Evolutionary conservation across 2,329 filamentous ascomycete species (phyloP).

Genomic region (Sporothrix pallida): DNA sequence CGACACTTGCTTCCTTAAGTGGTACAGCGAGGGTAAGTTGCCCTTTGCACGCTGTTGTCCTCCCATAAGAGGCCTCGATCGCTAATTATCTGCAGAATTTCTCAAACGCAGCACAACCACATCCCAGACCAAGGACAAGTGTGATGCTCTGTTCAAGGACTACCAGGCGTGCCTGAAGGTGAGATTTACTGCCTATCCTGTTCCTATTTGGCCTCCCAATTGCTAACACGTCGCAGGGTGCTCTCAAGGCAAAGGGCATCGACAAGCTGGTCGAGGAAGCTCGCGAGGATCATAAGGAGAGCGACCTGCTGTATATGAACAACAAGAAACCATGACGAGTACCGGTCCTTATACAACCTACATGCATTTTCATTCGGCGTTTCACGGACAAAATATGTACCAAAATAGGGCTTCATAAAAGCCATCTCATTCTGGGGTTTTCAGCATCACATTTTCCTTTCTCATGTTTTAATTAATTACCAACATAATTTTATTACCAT

Average conservation of each 20-base stretch:
- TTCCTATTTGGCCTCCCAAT: too few relatives aligned
- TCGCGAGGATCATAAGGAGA: constrained; percentile 85
- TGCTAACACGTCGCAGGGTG: constrained; percentile 62
- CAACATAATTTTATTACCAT: too few relatives aligned
- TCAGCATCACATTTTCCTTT: constrained; percentile 7
- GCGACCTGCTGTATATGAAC: constrained; percentile 69
- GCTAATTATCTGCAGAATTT: constrained; percentile 70
- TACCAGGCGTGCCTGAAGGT: constrained; percentile 89
- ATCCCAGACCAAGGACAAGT: constrained; percentile 74
- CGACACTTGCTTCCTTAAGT: constrained; percentile 96
- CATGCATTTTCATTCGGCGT: neutral
- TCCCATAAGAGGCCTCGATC: neutral
- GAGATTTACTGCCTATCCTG: constrained; percentile 42
- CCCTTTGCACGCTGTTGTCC: constrained; percentile 2
- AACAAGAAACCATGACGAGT: constrained; percentile 47
- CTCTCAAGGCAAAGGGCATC: constrained; percentile 86
- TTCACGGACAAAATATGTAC: neutral
- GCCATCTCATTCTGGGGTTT: constrained; percentile 2
- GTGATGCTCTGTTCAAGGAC: constrained; percentile 81
- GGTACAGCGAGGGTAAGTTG: constrained; percentile 94
- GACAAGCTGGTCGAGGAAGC: constrained; percentile 93
- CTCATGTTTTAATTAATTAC: neutral
- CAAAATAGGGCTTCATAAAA: neutral
- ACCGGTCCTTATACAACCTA: neutral
- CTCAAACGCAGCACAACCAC: constrained; percentile 79